phyloP scores from a whole-genome alignment of 2,329 filamentous ascomycete species.

The Exophiala sideris region DNA sequence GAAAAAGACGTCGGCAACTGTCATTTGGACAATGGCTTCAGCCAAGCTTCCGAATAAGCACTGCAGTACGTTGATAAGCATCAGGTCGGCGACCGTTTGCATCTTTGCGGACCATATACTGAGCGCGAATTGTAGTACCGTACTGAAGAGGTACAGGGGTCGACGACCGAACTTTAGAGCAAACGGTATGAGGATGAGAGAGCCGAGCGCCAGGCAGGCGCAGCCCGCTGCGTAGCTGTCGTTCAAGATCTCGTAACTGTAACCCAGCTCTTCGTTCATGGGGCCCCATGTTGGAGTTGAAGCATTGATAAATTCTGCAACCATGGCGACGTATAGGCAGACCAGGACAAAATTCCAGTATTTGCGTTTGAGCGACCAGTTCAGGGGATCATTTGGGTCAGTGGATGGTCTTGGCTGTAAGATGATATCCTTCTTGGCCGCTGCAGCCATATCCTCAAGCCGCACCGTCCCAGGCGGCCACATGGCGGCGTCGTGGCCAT shows the following conservation, averaged over 20 bases:
- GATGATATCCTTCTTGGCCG: background rate
- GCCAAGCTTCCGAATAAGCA: background rate
- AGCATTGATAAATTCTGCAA: background rate
- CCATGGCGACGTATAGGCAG: background rate
- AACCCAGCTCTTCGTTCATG: background rate
- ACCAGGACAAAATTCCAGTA: background rate
- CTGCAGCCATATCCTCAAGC: background rate
- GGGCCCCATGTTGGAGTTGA: background rate
- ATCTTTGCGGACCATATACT: background rate
- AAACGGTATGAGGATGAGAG: conserved; percentile 22
- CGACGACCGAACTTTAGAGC: conserved; percentile 16
- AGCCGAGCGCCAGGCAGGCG: conserved; percentile 21
- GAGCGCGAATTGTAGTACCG: background rate
- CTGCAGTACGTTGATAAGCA: background rate
- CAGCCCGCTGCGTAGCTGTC: no score
- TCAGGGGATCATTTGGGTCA: background rate
- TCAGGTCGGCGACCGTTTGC: background rate
- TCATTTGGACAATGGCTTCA: background rate
- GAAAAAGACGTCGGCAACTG: background rate
- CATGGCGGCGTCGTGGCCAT: no score
- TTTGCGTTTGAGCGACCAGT: background rate
- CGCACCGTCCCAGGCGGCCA: no score
- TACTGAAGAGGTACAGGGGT: conserved; percentile 14
- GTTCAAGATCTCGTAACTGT: background rate
- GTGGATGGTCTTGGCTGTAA: background rate